Base-by-base conservation (phyloP, 1,284 basidiomycete species). In the Tetrapyrgos nigripes region DNA sequence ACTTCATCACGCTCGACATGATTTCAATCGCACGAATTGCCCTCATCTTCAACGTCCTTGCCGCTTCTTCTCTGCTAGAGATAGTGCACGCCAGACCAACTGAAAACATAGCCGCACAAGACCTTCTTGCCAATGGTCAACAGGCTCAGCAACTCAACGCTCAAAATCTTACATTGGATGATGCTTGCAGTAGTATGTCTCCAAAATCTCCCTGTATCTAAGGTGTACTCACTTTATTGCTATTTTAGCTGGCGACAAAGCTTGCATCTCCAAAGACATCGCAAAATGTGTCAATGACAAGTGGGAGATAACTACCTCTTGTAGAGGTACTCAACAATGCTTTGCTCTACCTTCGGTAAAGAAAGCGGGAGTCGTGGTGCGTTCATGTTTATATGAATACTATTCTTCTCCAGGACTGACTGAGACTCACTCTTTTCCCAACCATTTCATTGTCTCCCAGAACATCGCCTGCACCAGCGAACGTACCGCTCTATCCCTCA, bases 401-500 rank as follows among this genome's bases (percentile, higher is more conserved):
- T n/a, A 5, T 40, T 40, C 17, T 40, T 4, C 19, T 33, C 8
- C 8, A 8, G 9, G 9, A 33, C 14, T 33, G 8, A 33, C 37
- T 6, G 4, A 43, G 21, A 19, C 28, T 37, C 6, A 19, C 23
- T 33, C 13, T 11, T 23, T 37, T 8, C 24, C 3, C 14, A 3
- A 9, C 48, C 31, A 33, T 37, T 43, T 8, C 50, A 48, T 50
- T 52, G 3, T 43, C n/a, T n/a, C n/a, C 1, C 59, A 85, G 83
- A 64, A 68, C 23, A 58, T 84, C 21, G 69, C 72, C 3, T 86
- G 84, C 68, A 82, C 82, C 2, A 81, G 76, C 59, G 68, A 78
- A 58, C 68, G 67, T 14, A 77, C 71, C 37, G 83, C 80, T 0
- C 59, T 73, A 4, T 73, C 77, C 1, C 62, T 79, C 17, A 80